phyloP scores from a whole-genome alignment of 768 basidiomycete species.

The Russula lepida region DNA sequence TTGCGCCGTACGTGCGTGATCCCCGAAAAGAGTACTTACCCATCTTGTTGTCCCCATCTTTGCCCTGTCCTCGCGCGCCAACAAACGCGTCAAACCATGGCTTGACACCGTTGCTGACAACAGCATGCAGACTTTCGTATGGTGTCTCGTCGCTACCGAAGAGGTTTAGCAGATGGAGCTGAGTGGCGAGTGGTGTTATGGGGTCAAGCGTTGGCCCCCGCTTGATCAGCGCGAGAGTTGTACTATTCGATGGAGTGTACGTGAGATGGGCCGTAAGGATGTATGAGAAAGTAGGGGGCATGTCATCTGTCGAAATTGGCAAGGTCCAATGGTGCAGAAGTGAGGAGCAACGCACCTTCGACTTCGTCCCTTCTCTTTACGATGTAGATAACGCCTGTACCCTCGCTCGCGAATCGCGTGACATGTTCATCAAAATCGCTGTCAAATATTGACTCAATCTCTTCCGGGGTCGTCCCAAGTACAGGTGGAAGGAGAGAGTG shows the following conservation, averaged over 20 bases:
- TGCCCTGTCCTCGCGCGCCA: slow-evolving; percentile 65
- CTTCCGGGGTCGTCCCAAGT: slow-evolving; percentile 59
- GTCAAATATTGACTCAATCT: slow-evolving; percentile 63
- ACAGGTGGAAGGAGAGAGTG: slow-evolving; percentile 68
- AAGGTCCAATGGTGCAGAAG: background rate
- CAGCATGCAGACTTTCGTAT: slow-evolving; percentile 90
- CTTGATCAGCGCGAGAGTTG: slow-evolving; percentile 93
- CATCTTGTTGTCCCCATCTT: slow-evolving; percentile 77
- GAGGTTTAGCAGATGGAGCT: slow-evolving; percentile 88
- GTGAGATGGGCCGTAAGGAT: slow-evolving; percentile 61
- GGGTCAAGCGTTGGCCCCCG: slow-evolving; percentile 78
- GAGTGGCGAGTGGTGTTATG: slow-evolving; percentile 65
- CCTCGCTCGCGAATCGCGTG: slow-evolving; percentile 65
- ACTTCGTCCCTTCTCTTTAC: slow-evolving; percentile 68
- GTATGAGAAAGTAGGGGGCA: slow-evolving; percentile 53
- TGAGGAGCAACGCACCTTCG: slow-evolving; percentile 45
- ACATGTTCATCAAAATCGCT: slow-evolving; percentile 69
- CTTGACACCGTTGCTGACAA: slow-evolving; percentile 92
- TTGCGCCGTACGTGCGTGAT: background rate
- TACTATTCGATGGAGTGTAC: slow-evolving; percentile 73
- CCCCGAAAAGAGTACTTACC: slow-evolving; percentile 33
- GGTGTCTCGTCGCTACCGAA: slow-evolving; percentile 85
- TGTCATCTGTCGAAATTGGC: slow-evolving; percentile 45
- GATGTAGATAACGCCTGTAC: slow-evolving; percentile 71
- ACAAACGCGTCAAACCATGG: slow-evolving; percentile 99